phyloP scores from a whole-genome alignment of 2,329 filamentous ascomycete genomes.

The Penicillium sp. region DNA sequence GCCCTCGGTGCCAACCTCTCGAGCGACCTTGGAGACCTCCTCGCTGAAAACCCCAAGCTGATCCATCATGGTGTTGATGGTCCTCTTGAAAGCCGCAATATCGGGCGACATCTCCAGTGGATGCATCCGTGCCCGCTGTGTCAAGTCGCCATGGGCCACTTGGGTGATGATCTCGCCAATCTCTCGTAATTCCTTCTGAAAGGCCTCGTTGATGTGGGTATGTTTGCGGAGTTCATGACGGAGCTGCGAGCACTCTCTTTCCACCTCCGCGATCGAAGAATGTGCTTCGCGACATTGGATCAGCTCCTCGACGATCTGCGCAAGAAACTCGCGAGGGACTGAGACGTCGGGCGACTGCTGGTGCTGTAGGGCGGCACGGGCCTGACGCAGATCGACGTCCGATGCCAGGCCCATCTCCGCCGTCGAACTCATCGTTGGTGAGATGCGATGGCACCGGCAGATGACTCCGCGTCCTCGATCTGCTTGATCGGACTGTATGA shows the following conservation, averaged over 20 bases:
- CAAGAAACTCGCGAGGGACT: conserved; percentile 21
- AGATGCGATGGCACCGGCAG: too few relatives aligned
- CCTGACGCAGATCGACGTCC: conserved; percentile 21
- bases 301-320: conserved; percentile 21
- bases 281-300: conserved; percentile 21
- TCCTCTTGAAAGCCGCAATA: conserved; percentile 54
- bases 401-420: conserved; percentile 17
- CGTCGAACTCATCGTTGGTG: too few relatives aligned
- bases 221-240: conserved; percentile 23
- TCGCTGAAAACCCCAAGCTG: conserved; percentile 73
- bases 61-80: conserved; percentile 81
- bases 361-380: conserved; percentile 22
- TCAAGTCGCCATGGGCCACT: conserved; percentile 22
- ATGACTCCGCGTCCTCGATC: too few relatives aligned
- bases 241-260: conserved; percentile 19
- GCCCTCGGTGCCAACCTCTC: conserved; percentile 74
- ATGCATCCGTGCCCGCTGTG: conserved; percentile 21
- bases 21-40: conserved; percentile 70
- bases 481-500: too few relatives aligned
- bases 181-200: conserved; percentile 25
- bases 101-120: conserved; percentile 23
- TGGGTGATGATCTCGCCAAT: conserved; percentile 28
- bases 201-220: conserved; percentile 25
- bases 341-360: conserved; percentile 19
- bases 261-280: conserved; percentile 18